These are phyloP conservation scores for Paracorniculantispora psalliotae DNA, from an alignment of 2,329 filamentous ascomycete genomes.

Conservation along the genomic window DNA sequence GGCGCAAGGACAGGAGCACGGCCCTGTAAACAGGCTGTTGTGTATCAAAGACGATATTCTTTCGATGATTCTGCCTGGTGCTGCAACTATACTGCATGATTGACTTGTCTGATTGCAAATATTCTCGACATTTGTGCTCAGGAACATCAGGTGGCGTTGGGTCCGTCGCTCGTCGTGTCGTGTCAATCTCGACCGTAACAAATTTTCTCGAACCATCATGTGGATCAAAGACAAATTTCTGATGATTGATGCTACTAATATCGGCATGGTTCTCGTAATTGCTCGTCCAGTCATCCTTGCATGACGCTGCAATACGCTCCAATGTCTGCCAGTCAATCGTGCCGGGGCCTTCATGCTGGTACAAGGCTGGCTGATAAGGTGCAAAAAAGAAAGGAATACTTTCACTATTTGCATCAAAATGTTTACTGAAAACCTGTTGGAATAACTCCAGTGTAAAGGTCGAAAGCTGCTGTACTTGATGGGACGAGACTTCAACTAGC, in stretches of 20 bases:
- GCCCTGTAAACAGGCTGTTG: constrained; percentile 80
- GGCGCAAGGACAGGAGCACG: constrained; percentile 67
- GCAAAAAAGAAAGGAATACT: constrained; percentile 81
- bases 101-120: constrained; percentile 41
- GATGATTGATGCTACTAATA: constrained; percentile 26
- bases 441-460: constrained; percentile 73
- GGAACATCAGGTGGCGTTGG: constrained; percentile 55
- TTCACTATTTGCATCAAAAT: constrained; percentile 57
- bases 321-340: constrained; percentile 32
- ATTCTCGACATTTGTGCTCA: constrained; percentile 39
- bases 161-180: constrained; percentile 58
- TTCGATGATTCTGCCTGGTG: constrained; percentile 58
- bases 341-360: not conserved
- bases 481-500: constrained; percentile 38
- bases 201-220: constrained; percentile 61
- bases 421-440: constrained; percentile 83
- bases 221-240: constrained; percentile 51
- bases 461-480: constrained; percentile 52
- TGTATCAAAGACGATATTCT: constrained; percentile 47
- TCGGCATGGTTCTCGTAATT: constrained; percentile 35
- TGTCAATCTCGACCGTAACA: constrained; percentile 47
- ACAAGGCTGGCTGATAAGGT: constrained; percentile 40
- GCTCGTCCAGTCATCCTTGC: not conserved
- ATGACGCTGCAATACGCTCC: constrained; percentile 32
- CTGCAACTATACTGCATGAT: constrained; percentile 85